Evolutionary conservation across 352 stramenopile species (phyloP).

Genomic region (Phytophthora kernoviae): DNA sequence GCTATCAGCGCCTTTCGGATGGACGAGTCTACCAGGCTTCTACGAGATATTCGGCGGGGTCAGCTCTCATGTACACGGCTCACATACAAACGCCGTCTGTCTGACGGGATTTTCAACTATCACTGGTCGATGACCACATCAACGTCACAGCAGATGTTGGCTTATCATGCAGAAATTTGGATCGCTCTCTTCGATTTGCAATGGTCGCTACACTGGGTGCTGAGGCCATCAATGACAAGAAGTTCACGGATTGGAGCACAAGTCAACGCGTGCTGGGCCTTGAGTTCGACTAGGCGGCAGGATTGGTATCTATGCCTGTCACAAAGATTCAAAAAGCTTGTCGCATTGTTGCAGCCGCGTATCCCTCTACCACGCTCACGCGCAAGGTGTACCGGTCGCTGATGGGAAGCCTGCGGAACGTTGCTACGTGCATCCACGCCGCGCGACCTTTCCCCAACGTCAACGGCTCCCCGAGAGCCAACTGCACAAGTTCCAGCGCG

Average conservation of each 20-base stretch:
- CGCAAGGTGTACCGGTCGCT: conserved; percentile 2
- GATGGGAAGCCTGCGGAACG: conserved; percentile 11
- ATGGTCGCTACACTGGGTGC: conserved; percentile 6
- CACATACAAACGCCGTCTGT: not conserved
- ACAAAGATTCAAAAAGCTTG: conserved; percentile 1
- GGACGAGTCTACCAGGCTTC: conserved; percentile 15
- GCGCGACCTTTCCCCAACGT: conserved; percentile 7
- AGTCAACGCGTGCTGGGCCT: not conserved
- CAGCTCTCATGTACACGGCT: conserved; percentile 13
- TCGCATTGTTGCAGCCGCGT: not conserved
- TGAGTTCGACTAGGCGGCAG: not conserved
- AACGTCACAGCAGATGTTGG: not conserved
- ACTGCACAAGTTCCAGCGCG: not conserved
- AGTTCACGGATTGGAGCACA: conserved; percentile 9
- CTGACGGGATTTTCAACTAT: conserved; percentile 17
- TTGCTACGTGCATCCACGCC: conserved; percentile 8
- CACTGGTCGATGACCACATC: conserved; percentile 25
- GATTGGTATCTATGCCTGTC: not conserved
- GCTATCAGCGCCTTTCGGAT: conserved; percentile 14
- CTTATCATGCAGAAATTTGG: not conserved
- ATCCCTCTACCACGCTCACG: not conserved
- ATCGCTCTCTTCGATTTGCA: conserved; percentile 7
- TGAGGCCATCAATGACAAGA: conserved; percentile 12
- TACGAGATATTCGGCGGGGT: conserved; percentile 17
- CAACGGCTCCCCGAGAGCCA: not conserved